Conservation (phyloP, 257 asterid species). For the Jasminum sambac region DNA sequence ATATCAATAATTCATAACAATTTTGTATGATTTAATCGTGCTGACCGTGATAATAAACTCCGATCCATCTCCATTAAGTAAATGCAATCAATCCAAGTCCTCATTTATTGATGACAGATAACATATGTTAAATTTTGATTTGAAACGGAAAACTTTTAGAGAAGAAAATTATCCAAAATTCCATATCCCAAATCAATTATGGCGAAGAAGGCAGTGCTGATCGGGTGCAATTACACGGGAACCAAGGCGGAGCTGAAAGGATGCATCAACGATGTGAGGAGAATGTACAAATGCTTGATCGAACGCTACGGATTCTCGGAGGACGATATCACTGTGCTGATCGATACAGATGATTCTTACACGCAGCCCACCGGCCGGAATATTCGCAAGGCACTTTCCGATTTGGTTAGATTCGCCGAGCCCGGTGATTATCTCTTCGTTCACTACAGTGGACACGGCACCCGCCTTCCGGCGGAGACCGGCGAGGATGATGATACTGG, state of each 20-base stretch:
- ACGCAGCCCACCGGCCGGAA: slow-evolving; percentile 87
- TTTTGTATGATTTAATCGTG: not conserved
- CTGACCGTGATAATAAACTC: not conserved
- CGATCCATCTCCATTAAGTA: not conserved
- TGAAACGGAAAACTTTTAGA: not conserved
- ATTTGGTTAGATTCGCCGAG: slow-evolving; percentile 62
- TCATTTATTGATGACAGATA: not conserved
- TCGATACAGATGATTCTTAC: slow-evolving; percentile 75
- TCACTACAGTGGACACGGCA: slow-evolving; percentile 97
- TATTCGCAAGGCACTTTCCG: slow-evolving; percentile 65
- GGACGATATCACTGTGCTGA: slow-evolving; percentile 70
- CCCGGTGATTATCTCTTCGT: slow-evolving; percentile 78
- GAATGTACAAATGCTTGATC: slow-evolving; percentile 67
- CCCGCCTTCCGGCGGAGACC: slow-evolving; percentile 96
- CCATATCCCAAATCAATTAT: slow-evolving; percentile 25
- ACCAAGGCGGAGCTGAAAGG: slow-evolving; percentile 92
- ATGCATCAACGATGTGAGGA: slow-evolving; percentile 87
- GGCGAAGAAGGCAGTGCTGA: slow-evolving; percentile 84
- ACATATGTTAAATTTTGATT: too few relatives aligned
- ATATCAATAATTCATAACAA: too few relatives aligned
- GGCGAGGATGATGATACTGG: slow-evolving; percentile 99
- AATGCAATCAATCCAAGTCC: not conserved
- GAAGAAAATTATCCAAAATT: not conserved
- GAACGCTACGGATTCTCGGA: slow-evolving; percentile 79
- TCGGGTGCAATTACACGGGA: slow-evolving; percentile 87